Evolutionary conservation across 176 grass and related monocot genomes (phyloP).

Genomic region (Canna indica): DNA sequence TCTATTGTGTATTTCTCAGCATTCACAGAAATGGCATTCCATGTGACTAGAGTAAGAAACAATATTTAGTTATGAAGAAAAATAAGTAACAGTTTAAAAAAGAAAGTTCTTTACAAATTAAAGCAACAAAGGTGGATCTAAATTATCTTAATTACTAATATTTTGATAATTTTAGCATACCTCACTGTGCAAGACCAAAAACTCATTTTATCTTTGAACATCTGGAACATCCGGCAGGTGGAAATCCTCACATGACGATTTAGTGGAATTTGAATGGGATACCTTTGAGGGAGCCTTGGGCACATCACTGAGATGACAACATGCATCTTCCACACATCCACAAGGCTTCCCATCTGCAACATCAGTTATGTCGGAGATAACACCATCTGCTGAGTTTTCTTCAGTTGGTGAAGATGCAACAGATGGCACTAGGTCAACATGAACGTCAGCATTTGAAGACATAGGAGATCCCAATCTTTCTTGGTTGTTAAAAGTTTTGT

Average conservation of each 20-base stretch:
- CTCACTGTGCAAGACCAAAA: conserved; percentile 4
- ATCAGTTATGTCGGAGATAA: conserved; percentile 6
- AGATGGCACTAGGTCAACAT: conserved; percentile 30
- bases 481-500: conserved; percentile 33
- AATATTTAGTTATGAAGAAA: background rate
- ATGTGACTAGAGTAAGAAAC: too few relatives aligned
- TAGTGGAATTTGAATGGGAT: conserved; percentile 12
- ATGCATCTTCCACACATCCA: conserved; percentile 19
- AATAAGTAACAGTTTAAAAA: too few relatives aligned
- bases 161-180: background rate
- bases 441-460: conserved; percentile 14
- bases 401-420: conserved; percentile 24
- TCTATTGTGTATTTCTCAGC: background rate
- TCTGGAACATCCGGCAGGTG: background rate
- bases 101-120: too few relatives aligned
- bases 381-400: conserved; percentile 24
- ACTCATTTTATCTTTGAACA: conserved; percentile 1
- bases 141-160: background rate
- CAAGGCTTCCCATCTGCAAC: conserved; percentile 16
- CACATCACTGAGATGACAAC: conserved; percentile 16
- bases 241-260: background rate
- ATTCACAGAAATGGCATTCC: too few relatives aligned
- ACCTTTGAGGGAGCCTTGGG: background rate
- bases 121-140: background rate
- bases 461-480: conserved; percentile 15